Base-by-base conservation (phyloP, 2,329 filamentous ascomycete genomes). In the Ascochyta rabiei region DNA sequence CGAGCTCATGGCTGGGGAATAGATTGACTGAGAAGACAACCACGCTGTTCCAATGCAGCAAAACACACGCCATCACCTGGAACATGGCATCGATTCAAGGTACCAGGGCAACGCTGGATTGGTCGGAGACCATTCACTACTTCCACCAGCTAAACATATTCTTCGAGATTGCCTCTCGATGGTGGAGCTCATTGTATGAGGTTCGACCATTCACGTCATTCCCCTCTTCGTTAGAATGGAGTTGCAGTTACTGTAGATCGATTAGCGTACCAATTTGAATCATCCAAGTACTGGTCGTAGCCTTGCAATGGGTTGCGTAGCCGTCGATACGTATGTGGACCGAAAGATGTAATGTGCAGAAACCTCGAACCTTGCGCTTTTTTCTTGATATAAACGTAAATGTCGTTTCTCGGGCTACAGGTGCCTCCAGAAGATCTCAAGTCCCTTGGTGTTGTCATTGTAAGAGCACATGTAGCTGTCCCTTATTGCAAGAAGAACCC, bases 41-140 rank as follows among this genome's bases (percentile, higher is more conserved):
- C 23, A 53, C 54, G 37, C 57, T 60, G 37, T 57, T 57, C 12
- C 54, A 51, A 28, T 60, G 57, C 3, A 49, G 40, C 31, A 54
- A 31, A 16, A 47, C 19, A 21, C 49, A 52, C 26, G 48, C 51
- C 7, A 37, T 16, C 13, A 48, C 48, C 37, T 60, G 55, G 3
- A 60, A 41, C 0, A 48, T 9, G 12, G 48, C 58, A 4, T 55
- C 58, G 26, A 58, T 37, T 3, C 48, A 45, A n/a, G 57, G 51
- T 51, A 48, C 58, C 30, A 48, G 57, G 6, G 39, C n/a, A 18
- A 60, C 30, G 33, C 30, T 38, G 19, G 53, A 48, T 18, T 56
- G 57, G 19, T 58, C 55, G n/a, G 48, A 48, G 6, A 55, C 21
- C 23, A 55, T 42, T 41, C 46, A 7, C 3, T 12, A 12, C 23